Evolutionary conservation across 805 yeast species (phyloP), one percentile per base, ranked within the genome.

Genomic region (Clavispora carvajalis): DNA sequence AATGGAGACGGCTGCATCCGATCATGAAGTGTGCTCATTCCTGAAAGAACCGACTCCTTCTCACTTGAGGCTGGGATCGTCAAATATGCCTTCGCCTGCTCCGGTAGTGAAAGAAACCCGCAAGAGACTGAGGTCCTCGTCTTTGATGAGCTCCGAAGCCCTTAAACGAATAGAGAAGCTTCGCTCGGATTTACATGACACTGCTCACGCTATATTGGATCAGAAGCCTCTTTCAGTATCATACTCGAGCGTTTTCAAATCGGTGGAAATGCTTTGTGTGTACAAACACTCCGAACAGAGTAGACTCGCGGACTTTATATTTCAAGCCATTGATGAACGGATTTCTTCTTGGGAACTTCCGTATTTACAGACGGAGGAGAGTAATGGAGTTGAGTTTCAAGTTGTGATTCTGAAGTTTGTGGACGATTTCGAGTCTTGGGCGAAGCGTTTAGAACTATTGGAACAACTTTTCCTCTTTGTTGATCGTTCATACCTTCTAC

Each of bases 401-500:
- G n/a, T 9, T 25, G 29, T 5, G 8, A 25, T 18, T 11, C 23
- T 11, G 11, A 8, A 2, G 9, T 59, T 47, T 36, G 34, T 64
- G 8, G 36, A 29, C 2, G 37, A 48, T 4, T 59, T 45, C 29
- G 37, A 46, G 4, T 35, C 28, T 6, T 68, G 67, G 68, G 58
- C 51, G 26, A 18, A 29, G 1, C 57, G 53, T 36, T 40, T 67
- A 22, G 31, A 37, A 12, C 31, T 52, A 5, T 43, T 68, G 33
- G 47, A 55, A 33, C 62, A 60, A 44, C 39, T 67, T 17, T 68
- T 65, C 37, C 41, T 67, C 4, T 66, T 62, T 37, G 44, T 67
- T 36, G 74, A 68, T 49, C 45, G 65, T 28, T 49, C 57, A 15
- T 68, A 68, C 39, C 53, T 67, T 11, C 47, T 55, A 28, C 62